Conservation (phyloP, 2,329 filamentous ascomycete species). For the Stachybotrys echinatus region DNA sequence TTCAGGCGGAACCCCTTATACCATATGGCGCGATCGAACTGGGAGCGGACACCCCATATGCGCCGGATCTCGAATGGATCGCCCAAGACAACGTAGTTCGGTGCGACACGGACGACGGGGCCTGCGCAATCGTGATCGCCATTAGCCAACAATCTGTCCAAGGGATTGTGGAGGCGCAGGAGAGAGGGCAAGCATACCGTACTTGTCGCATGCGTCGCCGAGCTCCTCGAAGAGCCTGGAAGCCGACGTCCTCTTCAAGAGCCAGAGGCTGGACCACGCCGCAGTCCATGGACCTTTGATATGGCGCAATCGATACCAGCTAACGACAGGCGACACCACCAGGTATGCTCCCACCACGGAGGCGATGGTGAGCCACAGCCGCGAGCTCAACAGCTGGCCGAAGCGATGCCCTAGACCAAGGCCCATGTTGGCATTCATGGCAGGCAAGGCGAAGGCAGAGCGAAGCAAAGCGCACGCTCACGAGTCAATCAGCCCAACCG, state of each 20-base stretch:
- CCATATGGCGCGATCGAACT: constrained; percentile 31
- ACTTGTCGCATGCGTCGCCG: neutral
- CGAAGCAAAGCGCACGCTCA: neutral
- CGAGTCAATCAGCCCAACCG: neutral
- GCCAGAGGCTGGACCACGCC: neutral
- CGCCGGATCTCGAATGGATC: constrained; percentile 37
- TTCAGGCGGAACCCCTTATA: constrained; percentile 46
- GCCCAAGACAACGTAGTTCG: constrained; percentile 40
- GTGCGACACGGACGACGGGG: constrained; percentile 26
- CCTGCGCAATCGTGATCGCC: neutral
- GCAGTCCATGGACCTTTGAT: neutral
- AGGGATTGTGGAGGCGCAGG: neutral
- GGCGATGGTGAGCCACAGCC: neutral
- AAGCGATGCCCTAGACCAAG: neutral
- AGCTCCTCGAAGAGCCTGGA: neutral
- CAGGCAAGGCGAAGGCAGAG: neutral
- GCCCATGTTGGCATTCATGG: neutral
- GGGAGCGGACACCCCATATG: constrained; percentile 30
- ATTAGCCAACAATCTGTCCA: neutral
- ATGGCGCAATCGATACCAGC: neutral
- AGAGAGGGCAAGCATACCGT: neutral
- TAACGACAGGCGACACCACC: neutral
- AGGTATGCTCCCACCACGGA: neutral
- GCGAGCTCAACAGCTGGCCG: neutral
- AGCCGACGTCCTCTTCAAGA: neutral